A percentile compares a stretch with the other conserved stretches of the same genome.
Conservation (phyloP, 305 asterid species). For the Vinca major region DNA sequence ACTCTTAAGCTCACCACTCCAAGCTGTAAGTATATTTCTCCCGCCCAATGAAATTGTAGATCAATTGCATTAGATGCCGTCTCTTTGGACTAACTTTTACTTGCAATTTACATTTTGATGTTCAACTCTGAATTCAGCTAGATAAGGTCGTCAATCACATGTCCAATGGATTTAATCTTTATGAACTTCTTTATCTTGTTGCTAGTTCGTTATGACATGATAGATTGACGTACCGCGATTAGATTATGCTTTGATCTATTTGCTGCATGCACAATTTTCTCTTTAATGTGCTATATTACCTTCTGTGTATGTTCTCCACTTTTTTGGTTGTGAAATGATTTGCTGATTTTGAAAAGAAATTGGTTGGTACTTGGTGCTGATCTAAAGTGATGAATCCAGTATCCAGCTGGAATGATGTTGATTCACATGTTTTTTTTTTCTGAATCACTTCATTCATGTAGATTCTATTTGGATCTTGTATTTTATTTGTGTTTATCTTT, state of each 20-base stretch:
- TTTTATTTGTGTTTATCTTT: background rate
- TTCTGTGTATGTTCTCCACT: background rate
- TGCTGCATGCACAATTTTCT: background rate
- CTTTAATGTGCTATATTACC: background rate
- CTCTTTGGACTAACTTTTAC: background rate
- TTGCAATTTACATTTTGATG: background rate
- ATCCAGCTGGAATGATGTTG: background rate
- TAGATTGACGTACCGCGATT: background rate
- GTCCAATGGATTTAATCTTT: background rate
- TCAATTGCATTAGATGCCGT: no score
- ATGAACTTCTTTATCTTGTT: background rate
- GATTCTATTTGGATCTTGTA: background rate
- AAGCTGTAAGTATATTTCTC: conserved; percentile 19
- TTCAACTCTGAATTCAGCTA: background rate
- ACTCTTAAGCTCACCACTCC: conserved; percentile 31
- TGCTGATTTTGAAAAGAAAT: background rate
- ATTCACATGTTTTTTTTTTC: background rate
- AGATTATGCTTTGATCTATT: background rate
- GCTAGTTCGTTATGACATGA: background rate
- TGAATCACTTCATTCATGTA: background rate
- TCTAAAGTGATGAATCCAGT: background rate
- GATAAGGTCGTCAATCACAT: background rate
- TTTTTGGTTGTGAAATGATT: background rate
- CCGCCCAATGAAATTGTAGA: background rate
- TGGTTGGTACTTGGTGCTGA: background rate